phyloP scores from a whole-genome alignment of 805 yeast species.

The Lachancea waltii region DNA sequence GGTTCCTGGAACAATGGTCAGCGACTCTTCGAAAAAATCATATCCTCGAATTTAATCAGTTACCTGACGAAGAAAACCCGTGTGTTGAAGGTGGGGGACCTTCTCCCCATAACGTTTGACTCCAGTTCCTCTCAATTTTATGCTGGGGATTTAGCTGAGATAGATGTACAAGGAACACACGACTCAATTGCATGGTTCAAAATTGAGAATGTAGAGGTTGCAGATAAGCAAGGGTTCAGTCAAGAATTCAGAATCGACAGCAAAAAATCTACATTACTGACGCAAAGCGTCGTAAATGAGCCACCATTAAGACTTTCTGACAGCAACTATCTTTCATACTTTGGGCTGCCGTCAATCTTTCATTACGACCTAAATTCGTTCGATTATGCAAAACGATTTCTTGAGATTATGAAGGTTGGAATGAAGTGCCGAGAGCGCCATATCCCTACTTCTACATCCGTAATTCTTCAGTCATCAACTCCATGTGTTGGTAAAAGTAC shows the following conservation, averaged over 20 bases:
- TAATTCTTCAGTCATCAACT: constrained; percentile 60
- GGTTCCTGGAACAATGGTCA: constrained; percentile 27
- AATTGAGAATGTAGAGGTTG: constrained; percentile 42
- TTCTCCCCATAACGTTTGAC: constrained; percentile 75
- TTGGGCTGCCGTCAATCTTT: constrained; percentile 39
- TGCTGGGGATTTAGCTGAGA: constrained; percentile 9
- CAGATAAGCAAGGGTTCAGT: constrained; percentile 14
- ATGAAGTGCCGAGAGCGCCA: constrained; percentile 25
- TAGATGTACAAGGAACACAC: constrained; percentile 32
- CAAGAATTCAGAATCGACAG: constrained; percentile 60
- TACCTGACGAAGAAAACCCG: constrained; percentile 55
- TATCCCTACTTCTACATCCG: constrained; percentile 47
- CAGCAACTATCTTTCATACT: constrained; percentile 42
- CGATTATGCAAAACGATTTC: constrained; percentile 45
- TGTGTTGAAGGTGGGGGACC: constrained; percentile 56
- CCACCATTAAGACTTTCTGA: constrained; percentile 30
- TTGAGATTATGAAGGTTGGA: constrained; percentile 51
- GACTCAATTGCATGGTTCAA: constrained; percentile 84
- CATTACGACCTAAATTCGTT: constrained; percentile 33
- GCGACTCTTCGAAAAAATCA: constrained; percentile 23
- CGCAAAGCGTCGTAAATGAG: constrained; percentile 53
- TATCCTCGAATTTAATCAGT: constrained; percentile 53
- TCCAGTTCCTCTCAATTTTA: constrained; percentile 16
- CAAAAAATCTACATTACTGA: constrained; percentile 53
- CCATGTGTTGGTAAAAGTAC: constrained; percentile 78